Base-by-base conservation (phyloP, 2,329 filamentous ascomycete genomes). In the Fusarium drepaniforme region DNA sequence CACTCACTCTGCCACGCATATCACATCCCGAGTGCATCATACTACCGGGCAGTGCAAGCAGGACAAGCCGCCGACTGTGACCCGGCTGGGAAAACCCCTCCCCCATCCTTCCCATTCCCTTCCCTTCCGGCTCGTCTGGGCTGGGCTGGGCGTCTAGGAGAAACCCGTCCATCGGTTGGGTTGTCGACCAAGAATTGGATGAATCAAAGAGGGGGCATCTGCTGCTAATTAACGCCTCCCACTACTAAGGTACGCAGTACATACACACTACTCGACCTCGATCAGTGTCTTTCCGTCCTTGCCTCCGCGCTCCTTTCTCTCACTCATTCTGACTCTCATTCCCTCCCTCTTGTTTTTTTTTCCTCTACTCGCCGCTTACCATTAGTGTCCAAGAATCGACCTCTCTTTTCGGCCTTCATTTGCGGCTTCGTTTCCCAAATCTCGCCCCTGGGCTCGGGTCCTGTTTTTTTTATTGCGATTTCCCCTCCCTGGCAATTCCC, bases 391-490 rank as follows among this genome's bases (percentile, higher is more conserved):
- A 61, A 53, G 59, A 68, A 40, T 67, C 64, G 58, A 28, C 33
- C 58, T 68, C 65, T 72, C 67, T 25, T 70, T 64, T 64, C 58
- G 30, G 59, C 46, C n/a, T 42, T 59, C 35, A 68, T 49, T 58
- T 53, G 44, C 64, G 30, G 42, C 67, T 66, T 38, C 38, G 11
- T 66, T 66, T 38, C 28, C 44, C 53, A 58, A 51, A 65, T 75
- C 66, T 75, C 60, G 64, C 76, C 72, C 77, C 74, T 72, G 64
- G 66, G 53, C 75, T 71, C 33, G 62, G 68, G 67, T 62, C 65
- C 67, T 64, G 33, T 67, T 74, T 70, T 78, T 78, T 79, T 79
- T 67, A 78, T 79, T 79, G 74, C 77, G 62, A 76, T 77, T 76
- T 46, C 75, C 72, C 73, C 77, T 79, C 77, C 77, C 77, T 77